Evolutionary conservation across 2,329 filamentous ascomycete species (phyloP).

Genomic region (Neofusicoccum ribis): DNA sequence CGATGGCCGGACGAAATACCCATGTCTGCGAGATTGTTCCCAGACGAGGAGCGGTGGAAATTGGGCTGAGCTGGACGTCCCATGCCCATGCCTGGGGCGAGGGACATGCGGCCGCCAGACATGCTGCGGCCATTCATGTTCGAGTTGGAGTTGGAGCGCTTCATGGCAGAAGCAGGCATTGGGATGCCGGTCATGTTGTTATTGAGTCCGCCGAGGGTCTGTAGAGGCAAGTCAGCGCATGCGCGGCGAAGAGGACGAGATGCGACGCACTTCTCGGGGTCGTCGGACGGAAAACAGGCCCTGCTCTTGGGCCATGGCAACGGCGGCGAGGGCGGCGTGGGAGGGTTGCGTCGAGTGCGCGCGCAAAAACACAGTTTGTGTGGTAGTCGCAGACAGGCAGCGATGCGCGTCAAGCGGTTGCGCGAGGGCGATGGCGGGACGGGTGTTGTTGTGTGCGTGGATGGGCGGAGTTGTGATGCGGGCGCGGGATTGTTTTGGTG

Average conservation of each 20-base stretch:
- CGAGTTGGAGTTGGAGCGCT: slow-evolving; percentile 80
- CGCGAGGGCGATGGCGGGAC: not conserved
- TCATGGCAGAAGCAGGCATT: slow-evolving; percentile 89
- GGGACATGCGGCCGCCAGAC: slow-evolving; percentile 81
- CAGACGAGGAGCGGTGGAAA: slow-evolving; percentile 82
- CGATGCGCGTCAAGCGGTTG: not conserved
- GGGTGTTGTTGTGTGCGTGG: not conserved
- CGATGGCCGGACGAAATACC: slow-evolving; percentile 83
- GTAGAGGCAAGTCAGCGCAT: slow-evolving; percentile 26
- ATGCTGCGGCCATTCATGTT: slow-evolving; percentile 65
- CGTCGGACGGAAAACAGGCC: slow-evolving; percentile 90
- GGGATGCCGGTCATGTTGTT: slow-evolving; percentile 77
- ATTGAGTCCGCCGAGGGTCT: slow-evolving; percentile 86
- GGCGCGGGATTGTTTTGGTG: slow-evolving; percentile 8
- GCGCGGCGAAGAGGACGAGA: slow-evolving; percentile 18
- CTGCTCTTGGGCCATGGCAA: slow-evolving; percentile 77
- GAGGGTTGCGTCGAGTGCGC: not conserved
- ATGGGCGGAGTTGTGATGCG: not conserved
- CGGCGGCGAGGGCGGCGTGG: not conserved
- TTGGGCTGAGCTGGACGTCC: slow-evolving; percentile 77
- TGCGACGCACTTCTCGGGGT: slow-evolving; percentile 76
- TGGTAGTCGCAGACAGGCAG: not conserved
- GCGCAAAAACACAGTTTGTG: not conserved
- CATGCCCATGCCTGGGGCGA: slow-evolving; percentile 59
- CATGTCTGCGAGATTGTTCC: slow-evolving; percentile 74